Percentiles rank a stretch among this genome's conserved stretches.
These are phyloP conservation scores for Hyaloperonospora brassicae DNA, from an alignment of 352 stramenopile genomes.

Conservation along the genomic window DNA sequence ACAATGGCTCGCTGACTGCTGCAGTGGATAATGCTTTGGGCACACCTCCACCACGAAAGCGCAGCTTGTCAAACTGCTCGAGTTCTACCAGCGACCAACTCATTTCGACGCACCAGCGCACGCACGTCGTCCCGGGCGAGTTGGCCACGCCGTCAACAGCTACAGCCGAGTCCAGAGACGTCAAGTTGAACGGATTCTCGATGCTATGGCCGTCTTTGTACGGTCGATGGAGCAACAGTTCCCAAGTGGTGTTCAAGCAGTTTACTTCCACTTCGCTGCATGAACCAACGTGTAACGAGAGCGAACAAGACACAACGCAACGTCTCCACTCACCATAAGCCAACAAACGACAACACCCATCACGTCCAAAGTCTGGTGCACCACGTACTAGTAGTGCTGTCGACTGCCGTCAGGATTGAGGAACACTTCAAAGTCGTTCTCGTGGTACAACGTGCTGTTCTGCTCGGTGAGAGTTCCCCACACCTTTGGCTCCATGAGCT, in stretches of 20 bases:
- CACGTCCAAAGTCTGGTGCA: neutral
- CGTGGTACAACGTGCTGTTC: constrained; percentile 79
- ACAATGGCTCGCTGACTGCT: too few relatives aligned
- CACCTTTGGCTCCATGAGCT: constrained; percentile 60
- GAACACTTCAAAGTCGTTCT: constrained; percentile 92
- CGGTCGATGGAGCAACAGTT: constrained; percentile 80
- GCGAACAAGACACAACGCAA: neutral
- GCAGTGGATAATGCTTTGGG: too few relatives aligned
- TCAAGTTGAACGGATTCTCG: constrained; percentile 65
- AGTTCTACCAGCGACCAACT: constrained; percentile 63
- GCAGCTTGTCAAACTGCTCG: constrained; percentile 44
- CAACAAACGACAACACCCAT: neutral
- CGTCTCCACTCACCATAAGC: neutral
- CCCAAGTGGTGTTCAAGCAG: constrained; percentile 88
- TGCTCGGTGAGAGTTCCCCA: constrained; percentile 64
- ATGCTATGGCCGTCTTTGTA: constrained; percentile 85
- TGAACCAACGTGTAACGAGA: constrained; percentile 1
- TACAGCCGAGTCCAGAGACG: constrained; percentile 35
- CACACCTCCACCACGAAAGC: constrained; percentile 12
- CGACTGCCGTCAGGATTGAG: constrained; percentile 76
- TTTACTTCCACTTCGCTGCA: constrained; percentile 86
- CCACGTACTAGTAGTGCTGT: constrained; percentile 85
- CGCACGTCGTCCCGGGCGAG: constrained; percentile 42
- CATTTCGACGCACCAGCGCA: constrained; percentile 82
- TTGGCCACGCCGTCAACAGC: constrained; percentile 73